phyloP scores from a whole-genome alignment of 2,329 filamentous ascomycete species.

The Aspergillaceae sp. region DNA sequence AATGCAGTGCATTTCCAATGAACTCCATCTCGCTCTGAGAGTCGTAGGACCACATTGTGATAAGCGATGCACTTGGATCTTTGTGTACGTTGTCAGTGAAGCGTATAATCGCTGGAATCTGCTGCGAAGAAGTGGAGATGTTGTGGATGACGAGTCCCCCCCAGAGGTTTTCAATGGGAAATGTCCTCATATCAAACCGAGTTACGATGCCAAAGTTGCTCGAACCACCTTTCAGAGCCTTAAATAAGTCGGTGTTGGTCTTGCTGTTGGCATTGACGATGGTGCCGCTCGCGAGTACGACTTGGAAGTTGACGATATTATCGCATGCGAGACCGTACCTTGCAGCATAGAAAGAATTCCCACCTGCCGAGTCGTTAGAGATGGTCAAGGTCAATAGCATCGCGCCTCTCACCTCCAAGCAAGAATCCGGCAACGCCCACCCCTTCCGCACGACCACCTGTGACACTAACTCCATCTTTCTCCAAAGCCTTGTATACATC shows the following conservation, averaged over 20 bases:
- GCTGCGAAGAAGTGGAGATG: slow-evolving; percentile 9
- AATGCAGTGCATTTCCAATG: slow-evolving; percentile 3
- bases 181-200: slow-evolving; percentile 14
- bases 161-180: slow-evolving; percentile 13
- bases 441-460: slow-evolving; percentile 13
- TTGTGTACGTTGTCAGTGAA: slow-evolving; percentile 13
- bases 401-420: slow-evolving; percentile 10
- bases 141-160: slow-evolving; percentile 13
- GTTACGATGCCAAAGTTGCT: slow-evolving; percentile 45
- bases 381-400: background rate
- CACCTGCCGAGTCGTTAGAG: slow-evolving; percentile 22
- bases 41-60: slow-evolving; percentile 35
- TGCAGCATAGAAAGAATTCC: slow-evolving; percentile 43
- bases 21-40: slow-evolving; percentile 11
- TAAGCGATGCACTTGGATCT: slow-evolving; percentile 14
- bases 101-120: slow-evolving; percentile 11
- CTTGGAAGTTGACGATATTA: slow-evolving; percentile 41
- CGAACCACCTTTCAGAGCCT: slow-evolving; percentile 48
- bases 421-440: slow-evolving; percentile 18
- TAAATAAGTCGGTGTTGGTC: slow-evolving; percentile 43
- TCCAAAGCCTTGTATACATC: slow-evolving; percentile 11
- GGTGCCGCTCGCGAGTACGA: slow-evolving; percentile 45
- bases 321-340: slow-evolving; percentile 44
- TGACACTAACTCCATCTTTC: slow-evolving; percentile 8
- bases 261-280: slow-evolving; percentile 39